Base-by-base conservation (phyloP, 768 basidiomycete species). In the Suillus placidus region DNA sequence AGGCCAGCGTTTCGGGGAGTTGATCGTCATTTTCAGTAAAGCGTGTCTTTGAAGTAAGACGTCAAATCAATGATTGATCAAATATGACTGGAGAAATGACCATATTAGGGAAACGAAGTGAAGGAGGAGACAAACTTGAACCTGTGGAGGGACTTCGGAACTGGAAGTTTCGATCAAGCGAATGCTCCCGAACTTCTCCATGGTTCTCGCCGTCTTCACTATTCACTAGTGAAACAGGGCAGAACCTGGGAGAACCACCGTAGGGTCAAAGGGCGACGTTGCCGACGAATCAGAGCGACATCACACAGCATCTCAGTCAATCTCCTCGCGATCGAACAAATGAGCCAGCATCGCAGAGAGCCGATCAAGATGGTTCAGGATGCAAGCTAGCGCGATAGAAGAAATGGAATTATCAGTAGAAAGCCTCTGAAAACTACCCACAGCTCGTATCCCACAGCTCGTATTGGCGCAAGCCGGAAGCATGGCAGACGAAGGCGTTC, bases 251-350 rank as follows among this genome's bases (percentile, higher is more conserved):
- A 56, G 55, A 56, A 42, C 26, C 14, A 60, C 18, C 18, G 18
- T 26, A 60, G 38, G 57, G 57, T 60, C 38, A 60, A 60, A 60
- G 57, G 57, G 57, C 57, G 57, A 60, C 57, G 26, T 30, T 58
- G 4, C 23, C 38, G 26, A 60, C 38, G 10, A 60, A 60, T 60
- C 57, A 40, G 57, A 60, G 57, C 10, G 26, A 60, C 6, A 42
- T 30, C 18, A 40, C n/a, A 45, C 10, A 42, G 26, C 38, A 60
- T 40, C 38, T 60, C 14, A 20, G 7, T 60, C 38, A 60, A 60
- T 60, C 57, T 60, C 38, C 38, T 60, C 57, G 38, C 26, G 57
- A 60, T 60, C 57, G 57, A 60, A 58, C 37, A 30, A 18, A 55
- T 30, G 26, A 42, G 38, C 57, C 18, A n/a, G 18, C 54, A 55